Evolutionary conservation across 768 basidiomycete genomes (phyloP).

Genomic region (Jaapia argillacea): DNA sequence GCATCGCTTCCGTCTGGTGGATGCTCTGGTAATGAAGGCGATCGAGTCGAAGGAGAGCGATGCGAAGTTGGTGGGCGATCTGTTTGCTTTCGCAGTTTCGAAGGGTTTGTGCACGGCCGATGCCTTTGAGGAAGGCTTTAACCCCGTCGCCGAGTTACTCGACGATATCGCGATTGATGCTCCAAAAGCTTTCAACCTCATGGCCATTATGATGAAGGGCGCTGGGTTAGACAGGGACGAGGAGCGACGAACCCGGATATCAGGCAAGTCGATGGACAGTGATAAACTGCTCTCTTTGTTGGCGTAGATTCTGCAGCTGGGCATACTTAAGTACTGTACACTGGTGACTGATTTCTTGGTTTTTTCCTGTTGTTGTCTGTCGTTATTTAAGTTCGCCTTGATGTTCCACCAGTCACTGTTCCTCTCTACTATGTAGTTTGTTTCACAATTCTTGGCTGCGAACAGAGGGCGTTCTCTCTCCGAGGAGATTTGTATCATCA

Average conservation of each 20-base stretch:
- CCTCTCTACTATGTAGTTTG: too few species aligned
- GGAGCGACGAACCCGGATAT: conserved; percentile 43
- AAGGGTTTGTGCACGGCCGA: conserved; percentile 50
- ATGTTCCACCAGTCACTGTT: too few species aligned
- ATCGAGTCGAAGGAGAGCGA: conserved; percentile 79
- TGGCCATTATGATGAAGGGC: conserved; percentile 67
- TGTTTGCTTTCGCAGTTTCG: conserved; percentile 54
- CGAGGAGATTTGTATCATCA: too few species aligned
- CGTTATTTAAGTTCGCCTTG: too few species aligned
- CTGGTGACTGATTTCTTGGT: neutral
- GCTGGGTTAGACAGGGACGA: conserved; percentile 50
- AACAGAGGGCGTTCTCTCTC: too few species aligned
- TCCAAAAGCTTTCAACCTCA: conserved; percentile 72
- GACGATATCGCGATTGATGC: conserved; percentile 89
- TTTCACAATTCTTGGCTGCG: too few species aligned
- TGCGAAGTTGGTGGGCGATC: conserved; percentile 64
- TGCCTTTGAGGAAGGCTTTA: conserved; percentile 69
- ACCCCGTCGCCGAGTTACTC: conserved; percentile 58
- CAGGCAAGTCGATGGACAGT: conserved; percentile 49
- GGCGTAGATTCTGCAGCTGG: conserved; percentile 28
- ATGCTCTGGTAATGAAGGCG: conserved; percentile 62
- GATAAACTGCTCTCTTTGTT: conserved; percentile 51
- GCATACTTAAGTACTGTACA: neutral
- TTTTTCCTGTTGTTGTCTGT: neutral
- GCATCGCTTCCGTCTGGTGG: conserved; percentile 57